Evolutionary conservation across 805 yeast species (phyloP), one percentile per base, ranked within the genome.

Genomic region (Limtongia smithiae): DNA sequence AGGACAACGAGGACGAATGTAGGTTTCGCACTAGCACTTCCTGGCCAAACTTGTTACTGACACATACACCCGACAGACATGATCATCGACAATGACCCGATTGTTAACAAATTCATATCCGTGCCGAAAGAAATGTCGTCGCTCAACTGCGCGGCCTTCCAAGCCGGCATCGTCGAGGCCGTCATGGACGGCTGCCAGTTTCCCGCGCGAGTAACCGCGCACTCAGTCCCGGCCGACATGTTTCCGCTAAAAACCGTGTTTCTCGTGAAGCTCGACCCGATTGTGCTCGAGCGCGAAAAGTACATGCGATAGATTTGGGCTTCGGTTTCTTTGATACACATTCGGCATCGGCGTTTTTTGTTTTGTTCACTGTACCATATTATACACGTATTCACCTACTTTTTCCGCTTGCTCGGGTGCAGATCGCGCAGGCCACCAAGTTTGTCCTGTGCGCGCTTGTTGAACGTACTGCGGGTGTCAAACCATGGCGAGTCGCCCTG

Each of bases 151-250:
- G 81, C 83, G 14, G 90, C 95, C 0, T 85, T 84, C 62, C 78
- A 82, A 1, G 95, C 95, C 0, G 96, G 96, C 0, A 75, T 88
- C 14, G 74, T 87, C 35, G 95, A 88, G 64, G 95, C 94, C 0
- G 81, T 87, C 1, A 69, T 88, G 50, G 93, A 85, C 60, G 73
- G 83, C 3, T 72, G 86, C 1, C 81, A 80, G 55, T 86, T 86
- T 62, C 80, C 76, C 46, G 89, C 91, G 12, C 72, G 70, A 39
- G 95, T 88, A 6, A 78, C 85, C n/a, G 95, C 96, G 1, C 95
- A 88, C 62, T 75, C 82, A 0, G 86, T 82, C 15, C 84, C 85
- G 1, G 66, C 74, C 2, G 83, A 76, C 2, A 77, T 73, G 3
- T 62, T 60, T 28, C 88, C 91, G 0, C 66, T 74, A 51, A 68